Percentiles rank a stretch among this genome's conserved stretches.
Evolutionary conservation across 2,329 filamentous ascomycete genomes (phyloP).

Genomic region (Colletotrichum navitas): DNA sequence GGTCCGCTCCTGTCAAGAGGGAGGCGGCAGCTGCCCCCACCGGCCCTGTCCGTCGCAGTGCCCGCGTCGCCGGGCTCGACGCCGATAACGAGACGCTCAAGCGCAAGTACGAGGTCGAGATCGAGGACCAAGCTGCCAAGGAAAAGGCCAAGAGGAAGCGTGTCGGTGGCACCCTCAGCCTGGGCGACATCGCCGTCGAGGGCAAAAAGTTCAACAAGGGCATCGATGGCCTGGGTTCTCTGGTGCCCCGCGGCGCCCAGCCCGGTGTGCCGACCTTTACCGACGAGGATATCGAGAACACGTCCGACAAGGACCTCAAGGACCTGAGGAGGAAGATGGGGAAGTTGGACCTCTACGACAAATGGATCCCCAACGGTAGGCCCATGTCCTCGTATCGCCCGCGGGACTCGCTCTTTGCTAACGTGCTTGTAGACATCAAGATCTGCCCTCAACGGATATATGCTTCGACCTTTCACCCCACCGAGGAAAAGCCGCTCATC

Average conservation of each 20-base stretch:
- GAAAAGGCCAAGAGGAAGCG: slow-evolving; percentile 70
- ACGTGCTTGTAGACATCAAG: slow-evolving; percentile 77
- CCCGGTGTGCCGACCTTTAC: slow-evolving; percentile 89
- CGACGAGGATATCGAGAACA: slow-evolving; percentile 84
- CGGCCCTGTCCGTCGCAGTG: slow-evolving; percentile 69
- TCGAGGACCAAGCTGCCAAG: slow-evolving; percentile 55
- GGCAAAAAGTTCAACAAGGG: slow-evolving; percentile 81
- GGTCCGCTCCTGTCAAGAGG: slow-evolving; percentile 57
- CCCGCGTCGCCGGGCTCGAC: slow-evolving; percentile 67
- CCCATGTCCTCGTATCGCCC: no score
- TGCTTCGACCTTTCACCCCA: slow-evolving; percentile 89
- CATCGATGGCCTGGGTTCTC: slow-evolving; percentile 71
- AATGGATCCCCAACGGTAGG: slow-evolving; percentile 83
- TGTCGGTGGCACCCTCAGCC: slow-evolving; percentile 70
- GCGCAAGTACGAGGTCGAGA: slow-evolving; percentile 64
- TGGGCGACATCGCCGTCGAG: slow-evolving; percentile 83
- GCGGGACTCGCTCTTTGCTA: background rate
- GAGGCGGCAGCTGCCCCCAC: slow-evolving; percentile 51
- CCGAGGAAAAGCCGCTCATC: slow-evolving; percentile 84
- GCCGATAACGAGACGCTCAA: slow-evolving; percentile 63
- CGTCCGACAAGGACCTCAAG: slow-evolving; percentile 80
- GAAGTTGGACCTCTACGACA: slow-evolving; percentile 82
- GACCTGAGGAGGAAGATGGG: slow-evolving; percentile 82
- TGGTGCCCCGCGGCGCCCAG: slow-evolving; percentile 76
- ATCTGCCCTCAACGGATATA: slow-evolving; percentile 91